Percentiles rank a stretch among this genome's conserved stretches.
Evolutionary conservation across 257 asterid genomes (phyloP).

Genomic region (Dorcoceras hygrometricum): DNA sequence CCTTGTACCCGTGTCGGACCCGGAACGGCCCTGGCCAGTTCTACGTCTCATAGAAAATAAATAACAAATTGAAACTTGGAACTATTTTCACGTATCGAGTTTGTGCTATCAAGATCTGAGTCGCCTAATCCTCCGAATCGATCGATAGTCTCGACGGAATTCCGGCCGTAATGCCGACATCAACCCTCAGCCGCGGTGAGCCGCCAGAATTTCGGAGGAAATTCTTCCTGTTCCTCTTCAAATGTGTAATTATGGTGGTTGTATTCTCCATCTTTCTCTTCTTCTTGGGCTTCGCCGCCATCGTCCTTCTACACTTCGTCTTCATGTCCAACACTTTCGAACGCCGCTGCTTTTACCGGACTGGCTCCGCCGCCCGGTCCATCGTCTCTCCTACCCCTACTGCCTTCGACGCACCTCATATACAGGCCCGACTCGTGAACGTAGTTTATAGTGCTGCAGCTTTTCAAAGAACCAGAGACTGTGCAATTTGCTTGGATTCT

Average conservation of each 20-base stretch:
- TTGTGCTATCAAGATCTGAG: too few species aligned
- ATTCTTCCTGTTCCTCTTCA: slow-evolving; percentile 54
- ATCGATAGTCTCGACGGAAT: too few species aligned
- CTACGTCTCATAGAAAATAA: too few species aligned
- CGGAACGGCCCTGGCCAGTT: too few species aligned
- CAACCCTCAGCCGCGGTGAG: slow-evolving; percentile 13
- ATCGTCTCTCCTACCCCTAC: not conserved
- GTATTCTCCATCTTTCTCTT: slow-evolving; percentile 66
- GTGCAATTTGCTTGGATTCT: slow-evolving; percentile 77
- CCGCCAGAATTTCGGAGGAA: slow-evolving; percentile 35
- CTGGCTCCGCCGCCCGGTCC: not conserved
- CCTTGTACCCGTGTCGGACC: too few species aligned
- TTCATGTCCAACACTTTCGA: slow-evolving; percentile 53
- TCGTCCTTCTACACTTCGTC: slow-evolving; percentile 71
- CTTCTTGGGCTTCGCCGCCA: slow-evolving; percentile 83
- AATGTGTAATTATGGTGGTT: slow-evolving; percentile 61
- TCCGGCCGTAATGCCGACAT: slow-evolving; percentile 32
- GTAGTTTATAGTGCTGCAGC: slow-evolving; percentile 34
- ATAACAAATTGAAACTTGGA: too few species aligned
- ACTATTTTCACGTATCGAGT: too few species aligned
- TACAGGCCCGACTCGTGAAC: slow-evolving; percentile 35
- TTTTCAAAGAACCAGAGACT: slow-evolving; percentile 39
- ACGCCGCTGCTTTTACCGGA: slow-evolving; percentile 37
- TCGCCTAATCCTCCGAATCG: too few species aligned
- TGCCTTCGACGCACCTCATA: slow-evolving; percentile 1